Conservation (phyloP, 306 rosid genomes). For the Pueraria montana region DNA sequence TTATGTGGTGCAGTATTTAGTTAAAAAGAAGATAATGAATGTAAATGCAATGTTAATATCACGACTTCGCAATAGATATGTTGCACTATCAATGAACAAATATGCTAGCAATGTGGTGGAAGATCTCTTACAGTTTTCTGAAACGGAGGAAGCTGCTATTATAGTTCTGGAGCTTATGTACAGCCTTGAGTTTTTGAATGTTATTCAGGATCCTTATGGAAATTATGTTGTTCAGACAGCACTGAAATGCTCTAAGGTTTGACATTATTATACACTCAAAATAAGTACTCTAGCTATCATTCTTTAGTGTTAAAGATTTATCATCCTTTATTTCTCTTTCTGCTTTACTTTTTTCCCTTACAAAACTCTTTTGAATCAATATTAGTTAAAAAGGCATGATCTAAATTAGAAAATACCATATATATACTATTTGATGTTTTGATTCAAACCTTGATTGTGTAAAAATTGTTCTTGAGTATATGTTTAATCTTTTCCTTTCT, state of each 20-base stretch:
- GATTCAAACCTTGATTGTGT: not conserved
- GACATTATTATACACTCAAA: not conserved
- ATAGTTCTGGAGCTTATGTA: conserved; percentile 46
- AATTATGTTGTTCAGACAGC: conserved; percentile 64
- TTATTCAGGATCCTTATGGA: conserved; percentile 51
- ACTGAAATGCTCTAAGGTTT: conserved; percentile 43
- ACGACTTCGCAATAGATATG: conserved; percentile 36
- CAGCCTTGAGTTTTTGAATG: conserved; percentile 19
- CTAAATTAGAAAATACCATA: not conserved
- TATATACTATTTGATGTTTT: not conserved
- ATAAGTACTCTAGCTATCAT: not conserved
- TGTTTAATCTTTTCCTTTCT: not conserved
- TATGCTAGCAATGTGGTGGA: conserved; percentile 64
- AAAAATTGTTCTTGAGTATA: not conserved
- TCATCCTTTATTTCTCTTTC: not conserved
- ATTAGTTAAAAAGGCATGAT: not conserved
- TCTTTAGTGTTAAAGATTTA: not conserved
- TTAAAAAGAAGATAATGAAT: not conserved
- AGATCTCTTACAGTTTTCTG: conserved; percentile 10
- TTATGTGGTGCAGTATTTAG: conserved; percentile 55
- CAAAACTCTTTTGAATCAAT: not conserved
- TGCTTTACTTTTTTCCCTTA: not conserved
- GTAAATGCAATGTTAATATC: not conserved
- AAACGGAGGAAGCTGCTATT: not conserved
- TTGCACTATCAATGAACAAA: conserved; percentile 55